Evolutionary conservation across 371 early-diverging fungal genomes (phyloP).

Genomic region (Apophysomyces ossiformis): DNA sequence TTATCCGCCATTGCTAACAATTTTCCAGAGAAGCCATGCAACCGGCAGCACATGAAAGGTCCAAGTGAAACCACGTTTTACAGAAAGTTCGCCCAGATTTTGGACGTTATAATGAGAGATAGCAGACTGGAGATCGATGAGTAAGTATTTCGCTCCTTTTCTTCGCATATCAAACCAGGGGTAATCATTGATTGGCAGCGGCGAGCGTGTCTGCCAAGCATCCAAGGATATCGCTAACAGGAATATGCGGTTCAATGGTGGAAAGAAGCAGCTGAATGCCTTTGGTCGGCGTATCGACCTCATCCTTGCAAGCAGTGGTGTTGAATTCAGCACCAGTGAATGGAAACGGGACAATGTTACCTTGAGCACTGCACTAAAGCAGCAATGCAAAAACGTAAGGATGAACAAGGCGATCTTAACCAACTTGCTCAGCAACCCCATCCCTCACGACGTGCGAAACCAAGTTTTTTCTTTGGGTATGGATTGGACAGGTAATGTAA

Average conservation of each 20-base stretch:
- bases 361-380: background rate
- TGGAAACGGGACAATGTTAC: slow-evolving; percentile 4
- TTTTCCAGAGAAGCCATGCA: background rate
- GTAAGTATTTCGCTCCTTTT: slow-evolving; percentile 5
- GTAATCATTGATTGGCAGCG: slow-evolving; percentile 1
- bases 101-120: slow-evolving; percentile 9
- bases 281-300: slow-evolving; percentile 8
- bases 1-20: slow-evolving; percentile 5
- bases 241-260: slow-evolving; percentile 10
- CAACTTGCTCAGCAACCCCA: background rate
- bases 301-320: background rate
- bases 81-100: slow-evolving; percentile 9
- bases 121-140: slow-evolving; percentile 6
- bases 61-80: slow-evolving; percentile 13
- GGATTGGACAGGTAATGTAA: slow-evolving; percentile 14
- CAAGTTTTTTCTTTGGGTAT: slow-evolving; percentile 7
- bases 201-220: slow-evolving; percentile 12
- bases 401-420: slow-evolving; percentile 18
- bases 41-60: background rate
- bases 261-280: background rate
- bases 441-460: background rate
- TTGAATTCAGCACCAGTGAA: slow-evolving; percentile 9
- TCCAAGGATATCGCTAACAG: slow-evolving; percentile 6
- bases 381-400: slow-evolving; percentile 16
- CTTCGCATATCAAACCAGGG: too few relatives aligned